Conservation (phyloP, 352 stramenopile species). For the Pythium graminicola region DNA sequence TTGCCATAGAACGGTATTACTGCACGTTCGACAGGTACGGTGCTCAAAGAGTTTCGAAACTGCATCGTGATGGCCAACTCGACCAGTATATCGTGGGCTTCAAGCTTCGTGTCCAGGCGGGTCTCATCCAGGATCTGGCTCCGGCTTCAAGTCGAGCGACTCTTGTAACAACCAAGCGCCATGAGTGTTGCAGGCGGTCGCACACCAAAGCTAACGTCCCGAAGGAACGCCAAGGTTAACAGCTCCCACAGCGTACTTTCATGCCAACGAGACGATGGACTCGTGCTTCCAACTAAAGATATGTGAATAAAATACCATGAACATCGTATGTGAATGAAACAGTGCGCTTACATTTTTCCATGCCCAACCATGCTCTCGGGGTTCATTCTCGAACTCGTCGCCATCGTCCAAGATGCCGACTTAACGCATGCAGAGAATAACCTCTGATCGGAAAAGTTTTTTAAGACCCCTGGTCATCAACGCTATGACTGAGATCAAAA, state of each 20-base stretch:
- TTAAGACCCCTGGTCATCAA: not conserved
- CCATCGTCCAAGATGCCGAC: not conserved
- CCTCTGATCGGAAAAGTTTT: not conserved
- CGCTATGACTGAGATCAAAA: not conserved
- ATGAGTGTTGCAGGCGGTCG: no score
- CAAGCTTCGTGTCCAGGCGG: not conserved
- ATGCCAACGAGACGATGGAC: not conserved
- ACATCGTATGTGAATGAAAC: not conserved
- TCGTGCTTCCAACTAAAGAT: not conserved
- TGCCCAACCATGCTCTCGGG: no score
- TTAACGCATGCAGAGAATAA: not conserved
- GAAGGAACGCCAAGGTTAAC: not conserved
- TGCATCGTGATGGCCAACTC: not conserved
- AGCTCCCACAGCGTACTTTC: not conserved
- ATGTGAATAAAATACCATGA: not conserved
- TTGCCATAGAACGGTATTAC: not conserved
- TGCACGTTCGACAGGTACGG: not conserved
- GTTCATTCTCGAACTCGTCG: conserved; percentile 1
- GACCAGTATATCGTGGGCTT: not conserved
- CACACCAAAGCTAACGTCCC: not conserved
- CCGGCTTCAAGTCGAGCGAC: not conserved
- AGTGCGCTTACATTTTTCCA: not conserved
- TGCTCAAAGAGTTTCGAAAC: not conserved
- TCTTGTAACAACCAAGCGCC: no score
- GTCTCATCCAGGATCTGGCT: not conserved